Base-by-base conservation (phyloP, 2,329 filamentous ascomycete genomes). In the Karstenula rhodostoma region DNA sequence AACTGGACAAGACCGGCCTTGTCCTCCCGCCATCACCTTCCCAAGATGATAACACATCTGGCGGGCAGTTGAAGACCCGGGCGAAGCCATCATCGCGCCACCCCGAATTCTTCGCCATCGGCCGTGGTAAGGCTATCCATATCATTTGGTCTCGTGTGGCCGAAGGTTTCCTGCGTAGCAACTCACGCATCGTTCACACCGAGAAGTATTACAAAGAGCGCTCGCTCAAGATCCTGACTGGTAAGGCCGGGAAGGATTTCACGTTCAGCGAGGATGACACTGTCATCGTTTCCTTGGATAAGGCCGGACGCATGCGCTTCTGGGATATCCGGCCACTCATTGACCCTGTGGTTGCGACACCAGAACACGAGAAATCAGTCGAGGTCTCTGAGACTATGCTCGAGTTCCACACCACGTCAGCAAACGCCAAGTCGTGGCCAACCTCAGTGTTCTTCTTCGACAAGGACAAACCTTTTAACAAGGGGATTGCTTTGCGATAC, bases 231-330 rank as follows among this genome's bases (percentile, higher is more conserved):
- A 97, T 99, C 79, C 93, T 94, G 69, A 98, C 94, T 63, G 95
- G 94, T 69, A 99, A 99, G 83, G 94, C 95, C 67, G 95, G 94
- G 65, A 99, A 99, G 79, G 95, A 99, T 77, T 99, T 99, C 77
- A 91, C 90, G 49, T 99, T 99, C 80, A 97, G 94, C 78, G 94
- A 96, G 77, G 95, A 99, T 77, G 95, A 99, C 77, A 92, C 90
- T 1, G 89, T 94, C 43, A 93, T 99, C 68, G 94, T 96, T 49
- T 97, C 94, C 51, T 87, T 99, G 55, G 96, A 99, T 78, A 99
- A 99, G 82, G 94, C 93, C 61, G 96, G 95, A 50, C 90, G 93
- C 63, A 90, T 98, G 81, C 95, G 96, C 79, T 97, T 99, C 83
- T 99, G 95, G 96, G 95, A 99, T 77, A 92, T 98, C 67, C 91